Conservation (phyloP, 2,329 filamentous ascomycete genomes). For the Cladosporium sphaerospermum region DNA sequence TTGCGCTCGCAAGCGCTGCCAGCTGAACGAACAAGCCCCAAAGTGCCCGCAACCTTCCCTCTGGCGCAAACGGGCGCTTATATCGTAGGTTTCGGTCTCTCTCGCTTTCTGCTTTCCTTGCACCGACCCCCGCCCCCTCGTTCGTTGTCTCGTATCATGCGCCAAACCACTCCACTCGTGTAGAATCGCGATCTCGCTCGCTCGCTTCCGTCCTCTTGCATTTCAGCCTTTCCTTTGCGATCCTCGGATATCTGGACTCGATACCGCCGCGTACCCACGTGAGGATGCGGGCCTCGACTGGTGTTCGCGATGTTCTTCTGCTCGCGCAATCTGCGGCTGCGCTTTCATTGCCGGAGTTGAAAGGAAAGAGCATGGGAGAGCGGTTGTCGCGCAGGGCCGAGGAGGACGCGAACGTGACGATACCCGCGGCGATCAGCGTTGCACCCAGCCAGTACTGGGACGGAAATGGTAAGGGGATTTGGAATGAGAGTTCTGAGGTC, state of each 20-base stretch:
- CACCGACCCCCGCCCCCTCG: not conserved
- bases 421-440: constrained; percentile 29
- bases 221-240: too few relatives aligned
- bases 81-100: not conserved
- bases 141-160: constrained; percentile 1
- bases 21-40: constrained; percentile 10
- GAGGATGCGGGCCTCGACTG: not conserved
- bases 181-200: not conserved
- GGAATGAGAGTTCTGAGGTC: not conserved
- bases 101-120: not conserved
- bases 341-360: constrained; percentile 1
- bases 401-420: constrained; percentile 13
- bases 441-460: constrained; percentile 35
- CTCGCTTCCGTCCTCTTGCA: not conserved
- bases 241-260: too few relatives aligned
- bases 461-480: constrained; percentile 23
- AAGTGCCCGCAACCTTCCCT: constrained; percentile 9
- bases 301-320: not conserved
- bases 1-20: not conserved
- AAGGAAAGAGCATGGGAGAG: not conserved
- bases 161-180: too few relatives aligned
- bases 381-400: constrained; percentile 7
- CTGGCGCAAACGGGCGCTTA: constrained; percentile 6
- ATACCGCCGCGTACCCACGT: not conserved
- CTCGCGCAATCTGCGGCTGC: constrained; percentile 6